Conservation (phyloP, 495 filamentous ascomycete genomes). For the Pyrenula aspistea region DNA sequence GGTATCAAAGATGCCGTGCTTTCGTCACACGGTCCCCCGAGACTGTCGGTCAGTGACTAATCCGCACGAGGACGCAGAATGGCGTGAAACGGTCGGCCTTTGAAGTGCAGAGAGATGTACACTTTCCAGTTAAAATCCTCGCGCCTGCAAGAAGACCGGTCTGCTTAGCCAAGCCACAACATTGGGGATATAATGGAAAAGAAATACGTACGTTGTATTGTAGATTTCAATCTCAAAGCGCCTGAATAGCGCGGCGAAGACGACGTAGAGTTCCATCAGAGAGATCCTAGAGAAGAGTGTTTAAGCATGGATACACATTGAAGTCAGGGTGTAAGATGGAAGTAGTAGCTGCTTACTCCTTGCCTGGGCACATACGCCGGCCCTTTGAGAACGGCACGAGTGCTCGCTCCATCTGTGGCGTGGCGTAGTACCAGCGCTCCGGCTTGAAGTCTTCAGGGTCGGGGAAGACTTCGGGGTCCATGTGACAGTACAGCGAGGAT, state of each 20-base stretch:
- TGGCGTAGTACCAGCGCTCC: neutral
- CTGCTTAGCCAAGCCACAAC: neutral
- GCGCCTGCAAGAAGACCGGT: neutral
- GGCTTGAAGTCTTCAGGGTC: conserved; percentile 5
- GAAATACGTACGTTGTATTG: neutral
- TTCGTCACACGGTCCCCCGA: no score
- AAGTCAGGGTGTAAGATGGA: no score
- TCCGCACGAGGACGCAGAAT: neutral
- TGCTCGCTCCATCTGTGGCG: conserved; percentile 6
- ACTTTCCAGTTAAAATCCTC: neutral
- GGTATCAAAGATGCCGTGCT: no score
- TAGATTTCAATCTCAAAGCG: neutral
- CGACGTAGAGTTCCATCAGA: neutral
- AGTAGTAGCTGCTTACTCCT: conserved; percentile 16
- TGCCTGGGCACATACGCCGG: conserved; percentile 13
- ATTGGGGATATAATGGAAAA: neutral
- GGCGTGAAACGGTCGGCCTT: neutral
- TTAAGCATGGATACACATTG: no score
- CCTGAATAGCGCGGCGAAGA: neutral
- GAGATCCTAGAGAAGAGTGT: neutral
- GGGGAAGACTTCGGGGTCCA: conserved; percentile 2
- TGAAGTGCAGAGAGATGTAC: neutral
- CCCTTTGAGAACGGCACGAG: conserved; percentile 16
- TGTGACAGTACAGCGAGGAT: neutral
- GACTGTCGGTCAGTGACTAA: no score